phyloP scores from a whole-genome alignment of 2,329 filamentous ascomycete genomes.

The Zymoseptoria tritici region DNA sequence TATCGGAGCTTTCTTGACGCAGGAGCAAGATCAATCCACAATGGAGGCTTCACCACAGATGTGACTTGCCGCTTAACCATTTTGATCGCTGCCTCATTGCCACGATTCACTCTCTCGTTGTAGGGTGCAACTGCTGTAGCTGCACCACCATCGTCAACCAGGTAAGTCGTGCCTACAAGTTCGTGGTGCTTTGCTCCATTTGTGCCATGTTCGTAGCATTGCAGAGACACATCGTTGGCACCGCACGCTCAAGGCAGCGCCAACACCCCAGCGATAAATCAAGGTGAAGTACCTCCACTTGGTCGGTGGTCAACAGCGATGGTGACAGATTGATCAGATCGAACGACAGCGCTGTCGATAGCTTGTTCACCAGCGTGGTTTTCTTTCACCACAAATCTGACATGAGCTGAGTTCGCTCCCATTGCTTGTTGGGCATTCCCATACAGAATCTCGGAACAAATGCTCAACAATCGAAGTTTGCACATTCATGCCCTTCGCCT shows the following conservation, averaged over 20 bases:
- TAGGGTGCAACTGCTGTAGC: neutral
- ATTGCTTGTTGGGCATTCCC: neutral
- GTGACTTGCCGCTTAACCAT: constrained; percentile 30
- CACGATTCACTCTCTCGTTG: neutral
- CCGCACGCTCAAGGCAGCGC: too few species aligned
- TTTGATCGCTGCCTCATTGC: constrained; percentile 29
- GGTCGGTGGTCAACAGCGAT: too few species aligned
- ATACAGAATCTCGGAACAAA: neutral
- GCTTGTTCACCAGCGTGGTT: too few species aligned
- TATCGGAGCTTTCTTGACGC: constrained; percentile 30
- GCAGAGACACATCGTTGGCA: too few species aligned
- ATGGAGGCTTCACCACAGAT: constrained; percentile 29
- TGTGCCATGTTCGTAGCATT: too few species aligned
- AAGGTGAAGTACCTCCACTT: neutral
- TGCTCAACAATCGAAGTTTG: neutral
- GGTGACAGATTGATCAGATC: too few species aligned
- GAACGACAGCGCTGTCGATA: too few species aligned
- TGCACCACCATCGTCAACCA: neutral
- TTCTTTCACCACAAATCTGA: too few species aligned
- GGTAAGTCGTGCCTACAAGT: neutral
- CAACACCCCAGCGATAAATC: too few species aligned
- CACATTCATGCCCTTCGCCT: neutral
- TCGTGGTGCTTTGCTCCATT: neutral
- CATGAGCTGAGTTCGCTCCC: neutral
- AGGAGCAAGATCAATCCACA: constrained; percentile 30